phyloP scores from a whole-genome alignment of 352 stramenopile species.

The Phytophthora fragariaefolia region DNA sequence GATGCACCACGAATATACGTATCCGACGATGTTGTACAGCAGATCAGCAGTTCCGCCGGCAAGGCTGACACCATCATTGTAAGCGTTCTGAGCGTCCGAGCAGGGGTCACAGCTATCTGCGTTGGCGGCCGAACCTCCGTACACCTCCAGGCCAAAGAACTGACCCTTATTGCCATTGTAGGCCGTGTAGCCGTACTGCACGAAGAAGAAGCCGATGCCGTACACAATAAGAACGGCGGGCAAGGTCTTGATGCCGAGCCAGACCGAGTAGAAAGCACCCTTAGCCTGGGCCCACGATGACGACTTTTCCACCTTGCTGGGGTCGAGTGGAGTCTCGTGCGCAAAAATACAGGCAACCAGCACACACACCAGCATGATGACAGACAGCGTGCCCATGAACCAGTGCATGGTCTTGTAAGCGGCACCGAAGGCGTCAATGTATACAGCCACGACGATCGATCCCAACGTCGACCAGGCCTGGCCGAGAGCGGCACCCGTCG shows the following conservation, averaged over 20 bases:
- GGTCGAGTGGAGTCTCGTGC: conserved; percentile 46
- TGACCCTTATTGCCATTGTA: conserved; percentile 42
- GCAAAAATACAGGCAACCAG: conserved; percentile 33
- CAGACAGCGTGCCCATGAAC: conserved; percentile 41
- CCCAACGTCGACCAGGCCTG: conserved; percentile 44
- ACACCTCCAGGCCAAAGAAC: conserved; percentile 49
- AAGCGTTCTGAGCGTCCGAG: conserved; percentile 33
- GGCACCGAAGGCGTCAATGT: conserved; percentile 58
- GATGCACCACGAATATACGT: conserved; percentile 48
- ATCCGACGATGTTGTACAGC: conserved; percentile 41
- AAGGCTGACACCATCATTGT: conserved; percentile 48
- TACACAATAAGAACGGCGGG: conserved; percentile 47
- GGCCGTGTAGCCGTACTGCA: conserved; percentile 39
- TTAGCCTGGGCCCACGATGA: conserved; percentile 27
- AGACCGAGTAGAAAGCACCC: conserved; percentile 47
- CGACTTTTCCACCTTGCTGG: conserved; percentile 17
- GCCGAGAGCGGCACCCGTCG: conserved; percentile 46
- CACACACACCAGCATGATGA: conserved; percentile 51
- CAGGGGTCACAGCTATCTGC: conserved; percentile 45
- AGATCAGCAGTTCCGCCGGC: conserved; percentile 46
- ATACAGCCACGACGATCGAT: conserved; percentile 31
- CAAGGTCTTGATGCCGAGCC: conserved; percentile 42
- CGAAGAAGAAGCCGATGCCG: conserved; percentile 36
- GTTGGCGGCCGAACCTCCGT: conserved; percentile 29
- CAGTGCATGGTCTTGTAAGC: conserved; percentile 49